phyloP scores from a whole-genome alignment of 176 grass and related monocot genomes.

The Oryza coarctata region DNA sequence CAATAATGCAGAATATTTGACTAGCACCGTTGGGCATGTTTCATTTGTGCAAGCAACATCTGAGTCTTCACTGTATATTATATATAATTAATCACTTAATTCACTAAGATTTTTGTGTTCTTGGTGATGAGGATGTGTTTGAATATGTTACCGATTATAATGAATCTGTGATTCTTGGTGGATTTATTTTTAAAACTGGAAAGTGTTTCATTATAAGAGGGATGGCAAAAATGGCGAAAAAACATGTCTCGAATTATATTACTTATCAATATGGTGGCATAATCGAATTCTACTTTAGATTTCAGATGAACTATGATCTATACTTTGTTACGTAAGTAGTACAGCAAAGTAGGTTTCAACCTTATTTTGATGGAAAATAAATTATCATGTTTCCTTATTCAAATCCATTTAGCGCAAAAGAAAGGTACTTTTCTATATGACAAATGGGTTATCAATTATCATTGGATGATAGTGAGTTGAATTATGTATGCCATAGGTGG shows the following conservation, averaged over 20 bases:
- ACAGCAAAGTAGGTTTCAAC: neutral
- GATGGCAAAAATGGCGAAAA: neutral
- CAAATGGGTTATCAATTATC: neutral
- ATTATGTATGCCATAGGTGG: neutral
- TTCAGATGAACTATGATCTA: neutral
- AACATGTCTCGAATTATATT: neutral
- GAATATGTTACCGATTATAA: neutral
- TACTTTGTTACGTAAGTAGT: neutral
- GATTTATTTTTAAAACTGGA: neutral
- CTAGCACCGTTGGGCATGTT: neutral
- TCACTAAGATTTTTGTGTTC: neutral
- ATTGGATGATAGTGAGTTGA: neutral
- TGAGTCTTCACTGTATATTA: neutral
- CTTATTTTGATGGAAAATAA: neutral
- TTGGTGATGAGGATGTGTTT: neutral
- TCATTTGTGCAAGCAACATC: neutral
- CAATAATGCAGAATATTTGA: conserved; percentile 1
- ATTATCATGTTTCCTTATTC: neutral
- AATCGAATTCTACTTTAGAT: neutral
- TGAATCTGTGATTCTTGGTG: conserved; percentile 4
- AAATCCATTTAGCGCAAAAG: neutral
- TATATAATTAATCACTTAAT: conserved; percentile 18
- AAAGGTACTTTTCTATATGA: neutral
- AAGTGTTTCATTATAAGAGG: neutral
- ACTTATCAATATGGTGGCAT: neutral